Evolutionary conservation across 495 filamentous ascomycete genomes (phyloP).

Genomic region (Trichoderma erinaceum): DNA sequence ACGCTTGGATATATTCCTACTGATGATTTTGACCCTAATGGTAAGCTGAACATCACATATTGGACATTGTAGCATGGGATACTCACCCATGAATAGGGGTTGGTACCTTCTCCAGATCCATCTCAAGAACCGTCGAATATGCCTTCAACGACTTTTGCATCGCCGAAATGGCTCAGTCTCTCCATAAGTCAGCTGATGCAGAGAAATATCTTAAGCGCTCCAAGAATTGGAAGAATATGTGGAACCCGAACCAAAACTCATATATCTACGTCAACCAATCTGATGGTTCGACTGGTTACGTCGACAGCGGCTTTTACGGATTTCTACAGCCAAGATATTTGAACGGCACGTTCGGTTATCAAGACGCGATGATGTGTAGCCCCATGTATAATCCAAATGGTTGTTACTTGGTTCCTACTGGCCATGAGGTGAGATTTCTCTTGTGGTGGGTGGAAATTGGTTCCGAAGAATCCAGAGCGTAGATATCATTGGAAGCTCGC

Average conservation of each 20-base stretch:
- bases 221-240: constrained; percentile 64
- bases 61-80: background rate
- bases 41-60: background rate
- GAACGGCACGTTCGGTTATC: constrained; percentile 62
- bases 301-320: constrained; percentile 56
- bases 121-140: constrained; percentile 65
- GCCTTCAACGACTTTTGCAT: constrained; percentile 69
- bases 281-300: constrained; percentile 43
- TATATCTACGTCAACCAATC: constrained; percentile 20
- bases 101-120: constrained; percentile 57
- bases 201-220: constrained; percentile 58
- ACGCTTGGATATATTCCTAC: constrained; percentile 56
- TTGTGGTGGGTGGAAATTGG: too few relatives aligned
- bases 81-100: constrained; percentile 49
- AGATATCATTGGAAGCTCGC: too few relatives aligned
- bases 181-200: constrained; percentile 48
- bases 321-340: constrained; percentile 63
- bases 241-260: constrained; percentile 56
- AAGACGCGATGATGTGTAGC: constrained; percentile 61
- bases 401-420: constrained; percentile 8
- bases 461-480: too few relatives aligned
- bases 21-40: constrained; percentile 51
- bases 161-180: constrained; percentile 51
- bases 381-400: background rate
- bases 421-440: constrained; percentile 5